Conservation (phyloP, 2,329 filamentous ascomycete genomes). For the Colletotrichum liriopes region DNA sequence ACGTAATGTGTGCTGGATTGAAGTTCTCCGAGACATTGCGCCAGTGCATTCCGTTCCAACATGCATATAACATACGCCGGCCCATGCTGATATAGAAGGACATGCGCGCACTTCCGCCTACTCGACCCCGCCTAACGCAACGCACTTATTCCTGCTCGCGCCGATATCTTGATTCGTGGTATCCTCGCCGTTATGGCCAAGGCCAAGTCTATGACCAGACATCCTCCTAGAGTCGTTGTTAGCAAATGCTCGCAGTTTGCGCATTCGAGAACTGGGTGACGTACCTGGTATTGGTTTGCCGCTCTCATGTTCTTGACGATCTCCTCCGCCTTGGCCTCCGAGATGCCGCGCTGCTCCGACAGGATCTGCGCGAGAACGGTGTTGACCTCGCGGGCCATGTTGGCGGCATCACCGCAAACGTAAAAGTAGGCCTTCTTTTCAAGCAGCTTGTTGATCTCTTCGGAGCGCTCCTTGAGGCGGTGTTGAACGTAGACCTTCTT, state of each 20-base stretch:
- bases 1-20: background rate
- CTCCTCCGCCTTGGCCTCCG: conserved; percentile 92
- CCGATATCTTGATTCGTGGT: background rate
- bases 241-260: conserved; percentile 46
- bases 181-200: conserved; percentile 42
- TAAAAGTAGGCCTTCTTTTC: conserved; percentile 94
- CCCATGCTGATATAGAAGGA: conserved; percentile 38
- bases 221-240: conserved; percentile 71
- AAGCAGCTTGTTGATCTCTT: conserved; percentile 90
- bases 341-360: conserved; percentile 84
- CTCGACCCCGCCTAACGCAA: background rate
- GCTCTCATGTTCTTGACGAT: conserved; percentile 97
- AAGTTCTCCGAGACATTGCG: conserved; percentile 19
- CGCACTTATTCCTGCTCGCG: background rate
- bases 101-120: conserved; percentile 27
- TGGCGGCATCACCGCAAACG: conserved; percentile 96
- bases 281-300: conserved; percentile 94
- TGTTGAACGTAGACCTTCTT: conserved; percentile 99
- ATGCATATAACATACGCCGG: conserved; percentile 39
- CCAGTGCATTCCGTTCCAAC: conserved; percentile 32
- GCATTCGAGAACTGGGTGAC: conserved; percentile 46
- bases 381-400: conserved; percentile 97
- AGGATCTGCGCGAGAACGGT: conserved; percentile 89
- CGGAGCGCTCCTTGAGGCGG: conserved; percentile 84
- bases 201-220: conserved; percentile 72